A percentile compares a stretch with the other conserved stretches of the same genome.
These are phyloP conservation scores for Ceratobasidium sp. DNA, from an alignment of 1,284 basidiomycete species.

Conservation along the genomic window DNA sequence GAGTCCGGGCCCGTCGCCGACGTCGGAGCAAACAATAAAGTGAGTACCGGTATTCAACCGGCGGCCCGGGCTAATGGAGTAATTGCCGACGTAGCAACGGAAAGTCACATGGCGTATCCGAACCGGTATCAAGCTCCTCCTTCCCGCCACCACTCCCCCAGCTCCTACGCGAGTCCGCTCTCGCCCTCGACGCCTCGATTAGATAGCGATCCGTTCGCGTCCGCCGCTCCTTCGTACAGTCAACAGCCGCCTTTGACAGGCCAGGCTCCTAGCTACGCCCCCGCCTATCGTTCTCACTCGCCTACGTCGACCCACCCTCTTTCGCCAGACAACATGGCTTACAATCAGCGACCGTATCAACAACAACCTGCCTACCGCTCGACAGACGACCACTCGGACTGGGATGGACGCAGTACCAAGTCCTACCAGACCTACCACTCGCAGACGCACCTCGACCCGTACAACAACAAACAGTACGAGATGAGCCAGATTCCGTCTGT, in stretches of 20 bases:
- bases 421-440: conserved; percentile 66
- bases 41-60: neutral
- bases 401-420: conserved; percentile 71
- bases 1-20: neutral
- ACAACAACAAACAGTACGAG: conserved; percentile 62
- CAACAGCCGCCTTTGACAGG: conserved; percentile 11
- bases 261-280: conserved; percentile 20
- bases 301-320: conserved; percentile 25
- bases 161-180: conserved; percentile 28
- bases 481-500: conserved; percentile 67
- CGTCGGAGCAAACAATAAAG: neutral
- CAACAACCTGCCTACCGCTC: conserved; percentile 50
- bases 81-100: neutral
- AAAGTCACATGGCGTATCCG: conserved; percentile 36
- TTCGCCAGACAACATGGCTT: conserved; percentile 16
- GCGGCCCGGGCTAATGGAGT: neutral
- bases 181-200: conserved; percentile 34
- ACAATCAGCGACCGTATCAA: conserved; percentile 6
- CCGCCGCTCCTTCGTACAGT: conserved; percentile 30
- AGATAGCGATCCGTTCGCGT: conserved; percentile 27
- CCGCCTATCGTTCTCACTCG: conserved; percentile 33
- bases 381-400: conserved; percentile 53
- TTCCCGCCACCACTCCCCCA: conserved; percentile 29
- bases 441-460: conserved; percentile 67
- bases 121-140: conserved; percentile 15